Evolutionary conservation across 768 basidiomycete species (phyloP), one percentile per base, ranked within the genome.

Genomic region (Clitopilus passeckerianus): DNA sequence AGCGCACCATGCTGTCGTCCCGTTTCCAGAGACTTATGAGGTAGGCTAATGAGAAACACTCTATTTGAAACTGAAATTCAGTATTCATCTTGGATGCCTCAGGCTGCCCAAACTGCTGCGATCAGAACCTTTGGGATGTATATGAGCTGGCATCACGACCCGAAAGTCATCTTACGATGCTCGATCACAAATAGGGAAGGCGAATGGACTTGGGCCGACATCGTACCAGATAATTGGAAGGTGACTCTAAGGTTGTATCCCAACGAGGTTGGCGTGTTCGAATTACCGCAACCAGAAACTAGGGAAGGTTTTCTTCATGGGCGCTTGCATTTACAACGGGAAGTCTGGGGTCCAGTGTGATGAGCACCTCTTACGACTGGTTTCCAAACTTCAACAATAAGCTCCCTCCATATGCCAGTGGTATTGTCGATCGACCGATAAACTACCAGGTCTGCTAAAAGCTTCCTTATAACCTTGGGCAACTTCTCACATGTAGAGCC

Each of bases 201-300:
- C 30, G 50, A 56, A 37, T 63, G 62, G 59, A 24, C 62, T 18
- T 65, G 64, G 66, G 62, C 64, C n/a, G 66, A 65, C 20, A 62
- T 67, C 15, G 23, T 9, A 35, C 61, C 61, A 1, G 22, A 37
- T 16, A 33, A 64, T 41, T 67, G 64, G 63, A 52, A 56, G 16
- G 43, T 41, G 30, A 55, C 34, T 8, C 18, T 62, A 2, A n/a
- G 24, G 18, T 6, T 53, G 27, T 54, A 57, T 37, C 16, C 33
- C 2, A 34, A 37, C 15, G 61, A 62, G 43, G 54, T 62, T n/a
- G 61, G 61, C 12, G 61, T 62, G 27, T 62, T 62, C 34, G 53
- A 59, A 54, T 27, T 54, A 27, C 16, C 41, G 7, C n/a, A 27
- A 2, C 37, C 50, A 27, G 53, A 37, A 10, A 15, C 37, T 15